Evolutionary conservation across 106 monocot species (phyloP), one percentile per base, ranked within the genome.

Genomic region (Chionographis japonica): DNA sequence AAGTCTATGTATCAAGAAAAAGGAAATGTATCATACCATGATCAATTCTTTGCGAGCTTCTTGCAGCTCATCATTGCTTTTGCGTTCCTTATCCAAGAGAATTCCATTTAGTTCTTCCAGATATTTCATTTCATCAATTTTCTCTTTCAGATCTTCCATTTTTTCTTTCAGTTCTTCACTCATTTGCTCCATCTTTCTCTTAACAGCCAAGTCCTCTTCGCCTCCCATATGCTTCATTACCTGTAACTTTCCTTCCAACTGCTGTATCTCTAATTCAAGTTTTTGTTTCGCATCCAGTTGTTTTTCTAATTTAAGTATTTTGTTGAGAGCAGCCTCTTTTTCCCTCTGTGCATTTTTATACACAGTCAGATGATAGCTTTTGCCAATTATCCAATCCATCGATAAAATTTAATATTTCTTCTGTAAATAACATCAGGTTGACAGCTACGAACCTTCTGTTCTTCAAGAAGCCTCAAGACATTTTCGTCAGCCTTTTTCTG

Each of bases 261-360:
- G 85, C 43, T 87, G 78, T 54, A 85, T 85, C 72, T 92, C 92
- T 52, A 88, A 69, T 57, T 92, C 88, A 12, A 92, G 74, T 58
- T 87, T 82, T 52, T 88, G 92, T 52, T 88, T 88, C 11, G 76
- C 77, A 78, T 85, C 85, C 40, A 92, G 40, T 61, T 85, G 82
- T 72, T 78, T 85, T 60, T 92, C 92, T 49, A 92, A 40, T 8
- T 74, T 52, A n/a, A 85, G 49, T 66, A 83, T 78, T 67, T 80
- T 88, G 38, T 73, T 79, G 37, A 88, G 66, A 46, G 85, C 77
- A 61, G 68, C 73, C 60, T 88, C 87, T 65, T 88, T 85, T 55
- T 92, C 88, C 43, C 65, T 80, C 92, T 92, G 80, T 61, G 14
- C 53, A 73, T 13, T 46, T 10, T 16, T 27, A 41, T 54, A 7